These are phyloP conservation scores for Ambrosiella cleistominuta DNA, from an alignment of 2,329 filamentous ascomycete genomes.

Conservation along the genomic window DNA sequence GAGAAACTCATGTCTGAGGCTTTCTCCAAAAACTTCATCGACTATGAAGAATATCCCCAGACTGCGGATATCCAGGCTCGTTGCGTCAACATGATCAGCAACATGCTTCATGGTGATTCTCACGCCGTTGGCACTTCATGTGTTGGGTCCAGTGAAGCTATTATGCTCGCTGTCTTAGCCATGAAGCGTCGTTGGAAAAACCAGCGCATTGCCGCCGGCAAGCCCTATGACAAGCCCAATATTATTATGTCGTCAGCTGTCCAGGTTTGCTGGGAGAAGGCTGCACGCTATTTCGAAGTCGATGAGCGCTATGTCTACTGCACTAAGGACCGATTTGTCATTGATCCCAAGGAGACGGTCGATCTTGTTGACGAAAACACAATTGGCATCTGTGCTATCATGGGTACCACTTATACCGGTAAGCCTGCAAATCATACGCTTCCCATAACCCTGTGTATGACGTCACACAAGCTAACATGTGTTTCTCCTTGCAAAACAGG, in stretches of 20 bases:
- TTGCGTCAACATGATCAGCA: conserved; percentile 78
- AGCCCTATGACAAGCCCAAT: conserved; percentile 66
- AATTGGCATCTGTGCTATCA: conserved; percentile 81
- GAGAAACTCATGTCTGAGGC: conserved; percentile 90
- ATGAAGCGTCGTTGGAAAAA: conserved; percentile 96
- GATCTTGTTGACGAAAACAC: conserved; percentile 48
- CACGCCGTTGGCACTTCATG: conserved; percentile 73
- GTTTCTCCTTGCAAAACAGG: conserved; percentile 3
- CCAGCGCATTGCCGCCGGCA: conserved; percentile 64
- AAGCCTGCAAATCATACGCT: neutral
- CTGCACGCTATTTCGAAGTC: conserved; percentile 74
- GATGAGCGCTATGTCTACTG: conserved; percentile 69
- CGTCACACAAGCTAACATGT: neutral
- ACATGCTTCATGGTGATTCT: conserved; percentile 57
- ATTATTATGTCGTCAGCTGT: conserved; percentile 88
- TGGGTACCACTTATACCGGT: conserved; percentile 88
- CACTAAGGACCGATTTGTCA: conserved; percentile 41
- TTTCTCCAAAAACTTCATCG: conserved; percentile 90
- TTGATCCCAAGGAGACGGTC: conserved; percentile 45
- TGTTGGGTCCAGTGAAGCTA: conserved; percentile 77
- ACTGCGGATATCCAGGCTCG: conserved; percentile 79
- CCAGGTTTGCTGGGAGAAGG: conserved; percentile 96
- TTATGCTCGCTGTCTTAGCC: conserved; percentile 66
- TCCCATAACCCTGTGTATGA: neutral
- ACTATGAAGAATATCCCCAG: conserved; percentile 72